Evolutionary conservation across 139 green algal genomes (phyloP), one percentile per base, ranked within the genome.

Genomic region (Chlorella sp.): DNA sequence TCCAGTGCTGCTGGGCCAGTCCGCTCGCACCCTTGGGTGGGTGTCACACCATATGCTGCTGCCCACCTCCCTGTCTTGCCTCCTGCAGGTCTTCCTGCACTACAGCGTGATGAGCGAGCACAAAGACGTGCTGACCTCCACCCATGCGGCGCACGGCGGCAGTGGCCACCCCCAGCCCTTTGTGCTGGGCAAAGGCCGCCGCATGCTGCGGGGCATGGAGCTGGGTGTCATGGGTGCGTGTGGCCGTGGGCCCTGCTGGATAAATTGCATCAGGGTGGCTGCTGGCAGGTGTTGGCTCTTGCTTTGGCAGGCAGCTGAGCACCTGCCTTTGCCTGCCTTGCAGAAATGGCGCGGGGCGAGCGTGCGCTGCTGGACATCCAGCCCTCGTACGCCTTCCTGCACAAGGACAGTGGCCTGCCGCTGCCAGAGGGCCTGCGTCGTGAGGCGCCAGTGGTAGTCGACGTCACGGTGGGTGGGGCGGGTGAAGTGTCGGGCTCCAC

Each of bases 151-250:
- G 5, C 82, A 96, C 26, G 94, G 92, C 11, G 95, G 93, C 57
- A 82, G 47, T 26, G 92, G 95, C 0, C 82, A 91, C 47, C 91
- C 95, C 6, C 84, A 90, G 17, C 91, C 91, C 0, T 94, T 95
- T 78, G 32, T 95, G 62, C 34, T 98, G 70, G 90, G 92, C 41
- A 94, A 93, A 70, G 92, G 91, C 36, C 30, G 67, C 26, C 80
- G 94, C 15, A 84, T 89, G 34, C 94, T 93, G 21, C 86, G 95
- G 1, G 90, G 88, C 36, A 94, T 94, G 93, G 95, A 98, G 90
- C 87, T 98, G 25, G 93, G 88, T 0, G 68, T 98, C 17, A 55
- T 87, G 74, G 90, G 92, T 96, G 75, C 25, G 89, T 21, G 51
- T 20, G 15, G 51, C 13, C 2, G 51, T n/a, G n/a, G n/a, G n/a